These are phyloP conservation scores for Saturnispora zaruensis DNA, from an alignment of 805 yeast species.

Conservation along the genomic window DNA sequence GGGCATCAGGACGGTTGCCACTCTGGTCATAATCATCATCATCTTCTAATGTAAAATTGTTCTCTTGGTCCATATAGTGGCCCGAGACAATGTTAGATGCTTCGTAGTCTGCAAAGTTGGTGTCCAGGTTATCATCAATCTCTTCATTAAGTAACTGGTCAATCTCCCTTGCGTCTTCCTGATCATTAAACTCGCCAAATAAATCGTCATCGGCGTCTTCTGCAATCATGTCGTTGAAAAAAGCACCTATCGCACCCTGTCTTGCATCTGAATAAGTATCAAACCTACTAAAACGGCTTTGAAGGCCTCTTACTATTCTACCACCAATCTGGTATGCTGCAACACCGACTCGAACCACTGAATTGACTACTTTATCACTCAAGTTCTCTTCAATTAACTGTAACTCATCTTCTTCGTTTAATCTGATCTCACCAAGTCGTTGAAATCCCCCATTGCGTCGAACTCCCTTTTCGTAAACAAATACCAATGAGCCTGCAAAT, in stretches of 20 bases:
- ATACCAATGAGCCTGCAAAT: conserved; percentile 46
- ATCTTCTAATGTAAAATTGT: conserved; percentile 1
- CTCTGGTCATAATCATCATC: conserved; percentile 1
- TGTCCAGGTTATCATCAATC: conserved; percentile 26
- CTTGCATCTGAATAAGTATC: conserved; percentile 18
- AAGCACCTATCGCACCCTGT: conserved; percentile 20
- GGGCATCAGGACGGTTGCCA: not conserved
- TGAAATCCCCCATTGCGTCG: conserved; percentile 69
- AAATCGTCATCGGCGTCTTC: conserved; percentile 25
- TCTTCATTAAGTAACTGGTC: conserved; percentile 33
- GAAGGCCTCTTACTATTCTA: not conserved
- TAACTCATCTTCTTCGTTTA: conserved; percentile 60
- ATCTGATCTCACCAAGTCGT: conserved; percentile 76
- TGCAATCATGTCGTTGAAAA: conserved; percentile 26
- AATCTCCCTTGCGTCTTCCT: conserved; percentile 43
- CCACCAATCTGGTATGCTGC: conserved; percentile 18
- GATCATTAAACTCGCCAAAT: conserved; percentile 28
- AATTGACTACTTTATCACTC: conserved; percentile 51
- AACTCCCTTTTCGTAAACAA: conserved; percentile 74
- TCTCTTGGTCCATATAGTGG: not conserved
- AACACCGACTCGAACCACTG: conserved; percentile 51
- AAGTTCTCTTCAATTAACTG: conserved; percentile 50
- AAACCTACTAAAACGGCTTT: conserved; percentile 11
- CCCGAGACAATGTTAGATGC: conserved; percentile 8
- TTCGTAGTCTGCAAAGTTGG: conserved; percentile 23